Percentiles rank a stretch among this genome's conserved stretches.
Evolutionary conservation across 2,329 filamentous ascomycete species (phyloP).

Genomic region (Helicocarpus griseus): DNA sequence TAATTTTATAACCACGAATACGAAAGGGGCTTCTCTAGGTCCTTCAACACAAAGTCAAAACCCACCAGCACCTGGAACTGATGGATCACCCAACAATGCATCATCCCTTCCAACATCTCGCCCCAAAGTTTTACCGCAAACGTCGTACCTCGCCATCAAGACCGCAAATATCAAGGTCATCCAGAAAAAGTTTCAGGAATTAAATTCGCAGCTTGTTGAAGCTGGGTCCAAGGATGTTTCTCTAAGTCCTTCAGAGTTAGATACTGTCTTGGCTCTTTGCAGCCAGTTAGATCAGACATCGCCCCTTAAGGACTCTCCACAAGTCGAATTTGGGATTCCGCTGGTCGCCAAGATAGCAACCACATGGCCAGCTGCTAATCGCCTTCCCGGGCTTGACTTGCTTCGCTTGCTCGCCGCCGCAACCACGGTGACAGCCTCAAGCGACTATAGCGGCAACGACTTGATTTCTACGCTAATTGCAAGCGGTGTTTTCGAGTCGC

Average conservation of each 20-base stretch:
- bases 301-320: conserved; percentile 35
- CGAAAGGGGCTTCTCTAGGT: conserved; percentile 75
- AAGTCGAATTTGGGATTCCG: conserved; percentile 46
- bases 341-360: conserved; percentile 64
- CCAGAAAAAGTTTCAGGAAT: conserved; percentile 63
- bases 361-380: conserved; percentile 68
- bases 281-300: conserved; percentile 48
- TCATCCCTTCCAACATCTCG: conserved; percentile 29
- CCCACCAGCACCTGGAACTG: conserved; percentile 42
- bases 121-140: conserved; percentile 63
- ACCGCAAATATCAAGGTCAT: conserved; percentile 62
- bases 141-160: conserved; percentile 66
- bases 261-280: conserved; percentile 51
- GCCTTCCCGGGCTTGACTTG: conserved; percentile 76
- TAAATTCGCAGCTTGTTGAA: conserved; percentile 60
- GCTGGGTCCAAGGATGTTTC: conserved; percentile 64
- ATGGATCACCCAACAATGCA: conserved; percentile 32
- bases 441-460: conserved; percentile 44
- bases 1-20: conserved; percentile 85
- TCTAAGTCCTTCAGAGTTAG: conserved; percentile 62
- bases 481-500: conserved; percentile 49
- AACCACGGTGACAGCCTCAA: conserved; percentile 55
- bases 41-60: conserved; percentile 41
- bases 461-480: conserved; percentile 52
- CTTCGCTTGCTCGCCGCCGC: conserved; percentile 70